Evolutionary conservation across 2,329 filamentous ascomycete species (phyloP), one percentile per base, ranked within the genome.

Genomic region (Graphilbum fragrans): DNA sequence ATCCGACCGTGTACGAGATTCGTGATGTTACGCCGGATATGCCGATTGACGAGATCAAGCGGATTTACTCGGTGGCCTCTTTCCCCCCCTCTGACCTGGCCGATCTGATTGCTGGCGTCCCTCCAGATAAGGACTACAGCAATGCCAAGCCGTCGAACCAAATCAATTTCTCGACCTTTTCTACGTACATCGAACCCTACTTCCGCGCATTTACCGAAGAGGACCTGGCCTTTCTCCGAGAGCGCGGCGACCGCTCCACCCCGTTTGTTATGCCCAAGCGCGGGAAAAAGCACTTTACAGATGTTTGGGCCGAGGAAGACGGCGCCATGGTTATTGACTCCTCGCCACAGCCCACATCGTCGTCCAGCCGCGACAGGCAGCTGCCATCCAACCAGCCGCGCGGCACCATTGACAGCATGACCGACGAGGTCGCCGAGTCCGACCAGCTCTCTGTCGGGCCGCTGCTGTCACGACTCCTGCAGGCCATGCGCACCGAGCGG

Each of bases 1-100:
- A 98, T 55, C 87, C 88, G 2, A 94, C 90, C 29, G 73, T 95
- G 38, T 98, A 98, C 65, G 84, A 98, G 57, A 95, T 98, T 47
- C 80, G 80, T 42, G 70, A 80, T 0, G 70, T 88, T 20, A 72
- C 74, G 1, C 72, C 80, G 1, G 80, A 73, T 48, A 94, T 94
- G 81, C 71, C 77, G 3, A 77, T 87, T 43, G 82, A 90, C n/a
- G 81, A 94, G 53, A 85, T 81, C 58, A 87, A 82, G 55, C 77
- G 83, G 50, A 90, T 96, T 40, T 93, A 86, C 58, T 86, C 86
- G 8, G 92, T 98, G 16, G 79, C 83, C 5, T 70, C 75, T 14
- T 98, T 92, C 56, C 92, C 92, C 1, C 72, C 72, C 40, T 81
- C 75, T 48, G 85, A 95, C 54, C 70, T 98, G 9, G 72, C 79